Percentiles rank a stretch among this genome's conserved stretches.
Conservation (phyloP, 257 asterid species). For the Coffea canephora region DNA sequence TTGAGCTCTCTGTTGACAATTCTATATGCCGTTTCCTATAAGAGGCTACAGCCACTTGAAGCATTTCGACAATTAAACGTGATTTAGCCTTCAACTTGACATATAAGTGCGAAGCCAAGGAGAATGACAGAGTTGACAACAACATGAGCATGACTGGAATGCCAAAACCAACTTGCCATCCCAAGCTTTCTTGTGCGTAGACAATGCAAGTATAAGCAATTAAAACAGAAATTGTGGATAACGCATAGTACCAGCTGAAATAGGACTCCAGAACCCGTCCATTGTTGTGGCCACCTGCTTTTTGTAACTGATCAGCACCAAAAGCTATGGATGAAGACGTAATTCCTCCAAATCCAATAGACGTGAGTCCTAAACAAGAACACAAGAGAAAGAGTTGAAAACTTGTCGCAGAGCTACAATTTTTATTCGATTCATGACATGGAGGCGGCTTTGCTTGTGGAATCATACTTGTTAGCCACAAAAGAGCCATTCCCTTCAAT, state of each 20-base stretch:
- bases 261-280: constrained; percentile 35
- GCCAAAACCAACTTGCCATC: too few species aligned
- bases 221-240: constrained; percentile 35
- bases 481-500: constrained; percentile 42
- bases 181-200: too few species aligned
- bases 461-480: constrained; percentile 27
- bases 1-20: too few species aligned
- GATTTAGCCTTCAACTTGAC: too few species aligned
- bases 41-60: too few species aligned
- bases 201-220: neutral
- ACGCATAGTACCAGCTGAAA: constrained; percentile 68
- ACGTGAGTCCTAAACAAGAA: constrained; percentile 46
- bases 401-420: constrained; percentile 38
- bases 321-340: constrained; percentile 63
- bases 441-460: constrained; percentile 61
- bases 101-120: too few species aligned
- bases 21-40: too few species aligned
- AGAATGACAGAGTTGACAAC: too few species aligned
- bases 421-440: constrained; percentile 27
- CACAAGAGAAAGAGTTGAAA: constrained; percentile 44
- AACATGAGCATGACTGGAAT: too few species aligned
- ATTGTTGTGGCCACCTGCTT: constrained; percentile 16
- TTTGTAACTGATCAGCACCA: constrained; percentile 60
- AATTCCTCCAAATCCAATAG: constrained; percentile 71
- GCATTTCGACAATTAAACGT: too few species aligned